Percentiles rank a stretch among this genome's conserved stretches.
Conservation (phyloP, 352 stramenopile species). For the Phytophthora meadii region DNA sequence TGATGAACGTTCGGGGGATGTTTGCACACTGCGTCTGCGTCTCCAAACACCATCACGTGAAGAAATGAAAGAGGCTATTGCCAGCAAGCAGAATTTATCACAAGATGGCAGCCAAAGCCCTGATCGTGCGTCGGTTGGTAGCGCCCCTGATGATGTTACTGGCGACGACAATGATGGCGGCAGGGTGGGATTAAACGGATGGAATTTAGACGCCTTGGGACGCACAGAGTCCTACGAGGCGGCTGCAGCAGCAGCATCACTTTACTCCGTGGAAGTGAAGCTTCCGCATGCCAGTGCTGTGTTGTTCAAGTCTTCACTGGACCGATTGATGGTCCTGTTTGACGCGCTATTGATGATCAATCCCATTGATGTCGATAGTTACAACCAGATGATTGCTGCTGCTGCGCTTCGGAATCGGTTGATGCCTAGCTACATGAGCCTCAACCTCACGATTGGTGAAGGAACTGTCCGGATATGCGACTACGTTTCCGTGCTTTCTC, state of each 20-base stretch:
- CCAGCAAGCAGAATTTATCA: slow-evolving; percentile 72
- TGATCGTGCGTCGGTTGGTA: slow-evolving; percentile 39
- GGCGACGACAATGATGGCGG: slow-evolving; percentile 86
- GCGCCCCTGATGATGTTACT: slow-evolving; percentile 47
- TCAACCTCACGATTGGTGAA: slow-evolving; percentile 69
- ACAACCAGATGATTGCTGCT: slow-evolving; percentile 75
- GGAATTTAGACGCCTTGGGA: slow-evolving; percentile 71
- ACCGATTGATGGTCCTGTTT: slow-evolving; percentile 86
- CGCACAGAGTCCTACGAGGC: slow-evolving; percentile 70
- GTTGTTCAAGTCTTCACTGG: slow-evolving; percentile 72
- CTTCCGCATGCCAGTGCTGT: slow-evolving; percentile 63
- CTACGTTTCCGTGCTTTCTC: slow-evolving; percentile 33
- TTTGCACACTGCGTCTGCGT: slow-evolving; percentile 56
- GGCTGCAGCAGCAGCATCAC: slow-evolving; percentile 52
- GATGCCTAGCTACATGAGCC: slow-evolving; percentile 79
- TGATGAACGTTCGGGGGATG: slow-evolving; percentile 41
- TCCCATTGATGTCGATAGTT: slow-evolving; percentile 83
- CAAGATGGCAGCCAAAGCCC: slow-evolving; percentile 72
- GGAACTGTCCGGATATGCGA: slow-evolving; percentile 71
- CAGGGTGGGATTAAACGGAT: slow-evolving; percentile 81
- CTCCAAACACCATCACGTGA: slow-evolving; percentile 55
- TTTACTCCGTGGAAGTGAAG: slow-evolving; percentile 67
- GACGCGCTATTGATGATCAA: slow-evolving; percentile 89
- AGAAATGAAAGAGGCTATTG: slow-evolving; percentile 54
- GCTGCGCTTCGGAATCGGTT: slow-evolving; percentile 58